Percentiles rank a stretch among this genome's conserved stretches.
Conservation (phyloP, 345 rosid species). For the Syzygium aqueum region DNA sequence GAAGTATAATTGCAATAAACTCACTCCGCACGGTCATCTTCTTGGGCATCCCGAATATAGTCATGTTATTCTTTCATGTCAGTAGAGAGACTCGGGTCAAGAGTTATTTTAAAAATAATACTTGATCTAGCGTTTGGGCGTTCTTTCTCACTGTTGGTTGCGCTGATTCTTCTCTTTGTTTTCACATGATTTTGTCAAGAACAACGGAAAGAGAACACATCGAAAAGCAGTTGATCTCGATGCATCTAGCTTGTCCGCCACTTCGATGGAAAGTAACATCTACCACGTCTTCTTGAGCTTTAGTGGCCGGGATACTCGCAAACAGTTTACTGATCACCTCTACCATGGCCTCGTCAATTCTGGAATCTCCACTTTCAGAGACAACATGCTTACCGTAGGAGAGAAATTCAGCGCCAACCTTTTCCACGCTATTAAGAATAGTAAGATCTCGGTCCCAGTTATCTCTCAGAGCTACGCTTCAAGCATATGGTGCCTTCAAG, state of each 20-base stretch:
- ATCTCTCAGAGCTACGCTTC: not conserved
- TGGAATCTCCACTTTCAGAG: not conserved
- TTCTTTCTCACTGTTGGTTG: too few species aligned
- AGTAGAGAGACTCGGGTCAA: too few species aligned
- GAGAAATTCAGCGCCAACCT: not conserved
- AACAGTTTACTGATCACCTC: not conserved
- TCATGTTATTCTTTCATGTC: too few species aligned
- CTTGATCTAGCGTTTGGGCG: too few species aligned
- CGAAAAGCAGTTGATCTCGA: not conserved
- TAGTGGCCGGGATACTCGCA: not conserved
- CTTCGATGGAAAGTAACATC: not conserved
- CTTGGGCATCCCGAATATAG: too few species aligned
- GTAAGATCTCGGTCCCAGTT: not conserved
- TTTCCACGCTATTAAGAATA: not conserved
- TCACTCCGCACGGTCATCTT: too few species aligned
- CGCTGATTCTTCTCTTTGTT: too few species aligned
- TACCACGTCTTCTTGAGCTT: not conserved
- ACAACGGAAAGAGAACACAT: not conserved
- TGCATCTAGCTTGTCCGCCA: not conserved
- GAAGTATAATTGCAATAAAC: too few species aligned
- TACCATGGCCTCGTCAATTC: not conserved
- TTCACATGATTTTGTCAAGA: not conserved
- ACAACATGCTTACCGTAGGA: not conserved
- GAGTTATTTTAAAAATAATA: too few species aligned
- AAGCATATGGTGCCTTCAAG: slow-evolving; percentile 1